phyloP scores from a whole-genome alignment of 2,329 filamentous ascomycete species.

The Paraphoma sp. region DNA sequence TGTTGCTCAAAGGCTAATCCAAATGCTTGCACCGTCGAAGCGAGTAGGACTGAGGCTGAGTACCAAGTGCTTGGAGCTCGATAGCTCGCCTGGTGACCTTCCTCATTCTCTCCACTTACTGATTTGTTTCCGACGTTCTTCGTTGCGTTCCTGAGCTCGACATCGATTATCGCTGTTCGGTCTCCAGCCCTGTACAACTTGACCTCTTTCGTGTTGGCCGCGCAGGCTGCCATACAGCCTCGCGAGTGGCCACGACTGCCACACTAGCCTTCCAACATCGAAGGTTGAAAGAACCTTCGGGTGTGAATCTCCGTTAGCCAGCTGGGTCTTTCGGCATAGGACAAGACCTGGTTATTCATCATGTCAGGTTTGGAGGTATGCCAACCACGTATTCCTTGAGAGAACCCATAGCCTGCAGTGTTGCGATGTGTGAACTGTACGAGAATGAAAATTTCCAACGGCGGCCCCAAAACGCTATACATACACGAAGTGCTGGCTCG shows the following conservation, averaged over 20 bases:
- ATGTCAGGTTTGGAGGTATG: conserved; percentile 25
- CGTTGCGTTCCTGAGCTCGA: conserved; percentile 1
- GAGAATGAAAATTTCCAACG: no score
- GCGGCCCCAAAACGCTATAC: no score
- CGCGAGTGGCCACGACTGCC: not conserved
- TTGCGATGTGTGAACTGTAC: no score
- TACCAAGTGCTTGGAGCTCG: not conserved
- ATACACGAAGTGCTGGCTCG: no score
- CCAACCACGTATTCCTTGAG: not conserved
- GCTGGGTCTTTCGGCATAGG: not conserved
- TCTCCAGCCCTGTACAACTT: not conserved
- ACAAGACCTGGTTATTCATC: not conserved
- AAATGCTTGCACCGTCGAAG: conserved; percentile 8
- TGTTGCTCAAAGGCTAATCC: conserved; percentile 17
- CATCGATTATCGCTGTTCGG: not conserved
- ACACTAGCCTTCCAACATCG: not conserved
- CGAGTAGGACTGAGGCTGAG: conserved; percentile 21
- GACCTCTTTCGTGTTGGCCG: not conserved
- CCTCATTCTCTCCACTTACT: conserved; percentile 8
- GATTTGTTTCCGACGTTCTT: not conserved
- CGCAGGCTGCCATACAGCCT: not conserved
- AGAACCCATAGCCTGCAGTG: not conserved
- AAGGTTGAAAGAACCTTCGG: not conserved
- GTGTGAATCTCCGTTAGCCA: not conserved
- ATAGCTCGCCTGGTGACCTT: conserved; percentile 9